Conservation (phyloP, 2,329 filamentous ascomycete genomes). For the Xylariaceae sp. region DNA sequence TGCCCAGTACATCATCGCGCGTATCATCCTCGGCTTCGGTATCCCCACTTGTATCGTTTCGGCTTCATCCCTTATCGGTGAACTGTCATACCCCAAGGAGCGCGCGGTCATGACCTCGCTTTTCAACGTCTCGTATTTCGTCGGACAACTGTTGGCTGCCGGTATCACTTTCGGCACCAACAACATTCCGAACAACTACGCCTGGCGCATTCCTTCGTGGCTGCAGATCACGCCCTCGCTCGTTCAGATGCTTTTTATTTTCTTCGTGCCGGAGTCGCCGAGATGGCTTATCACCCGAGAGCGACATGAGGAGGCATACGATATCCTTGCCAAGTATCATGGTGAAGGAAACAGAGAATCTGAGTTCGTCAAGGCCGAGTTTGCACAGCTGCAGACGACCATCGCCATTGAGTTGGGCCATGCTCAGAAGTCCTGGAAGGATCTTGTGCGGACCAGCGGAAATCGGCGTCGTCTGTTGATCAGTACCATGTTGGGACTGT, state of each 20-base stretch:
- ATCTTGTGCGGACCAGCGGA: slow-evolving; percentile 38
- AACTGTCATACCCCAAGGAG: slow-evolving; percentile 56
- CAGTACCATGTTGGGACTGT: slow-evolving; percentile 36
- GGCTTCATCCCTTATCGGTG: slow-evolving; percentile 54
- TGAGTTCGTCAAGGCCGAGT: slow-evolving; percentile 48
- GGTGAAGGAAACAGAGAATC: slow-evolving; percentile 43
- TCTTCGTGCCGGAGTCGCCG: slow-evolving; percentile 55
- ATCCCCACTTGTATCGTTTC: slow-evolving; percentile 56
- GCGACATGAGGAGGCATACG: slow-evolving; percentile 43
- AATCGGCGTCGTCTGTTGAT: slow-evolving; percentile 38
- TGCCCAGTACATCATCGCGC: slow-evolving; percentile 55
- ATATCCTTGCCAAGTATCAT: slow-evolving; percentile 43
- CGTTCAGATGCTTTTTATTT: slow-evolving; percentile 37
- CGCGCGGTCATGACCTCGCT: slow-evolving; percentile 53
- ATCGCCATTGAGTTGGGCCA: slow-evolving; percentile 49
- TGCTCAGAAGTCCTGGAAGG: slow-evolving; percentile 42
- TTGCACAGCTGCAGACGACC: slow-evolving; percentile 51
- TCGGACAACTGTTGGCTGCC: slow-evolving; percentile 47
- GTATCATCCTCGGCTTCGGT: slow-evolving; percentile 55
- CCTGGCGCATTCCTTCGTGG: slow-evolving; percentile 42
- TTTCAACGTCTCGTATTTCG: slow-evolving; percentile 55
- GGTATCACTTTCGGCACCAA: slow-evolving; percentile 48
- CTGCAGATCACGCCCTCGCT: slow-evolving; percentile 43
- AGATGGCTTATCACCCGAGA: slow-evolving; percentile 53
- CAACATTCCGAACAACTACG: slow-evolving; percentile 35